Base-by-base conservation (phyloP, 2,329 filamentous ascomycete genomes). In the Fusarium siculi region DNA sequence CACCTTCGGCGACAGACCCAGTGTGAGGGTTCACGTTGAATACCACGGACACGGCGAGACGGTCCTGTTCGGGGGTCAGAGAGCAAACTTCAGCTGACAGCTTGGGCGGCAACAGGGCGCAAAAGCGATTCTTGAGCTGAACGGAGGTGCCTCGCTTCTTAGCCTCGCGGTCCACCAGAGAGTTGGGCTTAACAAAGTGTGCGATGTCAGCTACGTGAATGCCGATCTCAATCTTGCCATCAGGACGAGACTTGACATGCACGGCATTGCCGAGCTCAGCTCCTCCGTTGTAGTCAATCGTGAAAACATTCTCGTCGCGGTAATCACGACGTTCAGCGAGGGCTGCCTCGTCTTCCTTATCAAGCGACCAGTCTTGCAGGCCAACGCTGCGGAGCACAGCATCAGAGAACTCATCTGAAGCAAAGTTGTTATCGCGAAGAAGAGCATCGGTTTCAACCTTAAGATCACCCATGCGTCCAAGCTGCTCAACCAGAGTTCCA, bases 371-470 rank as follows among this genome's bases (percentile, higher is more conserved):
- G 76, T 97, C 93, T 73, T 97, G 94, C 75, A 95, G 92, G 43
- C 94, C 94, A 73, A 98, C 93, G 80, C 94, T 98, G 81, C 96
- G 95, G 73, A 97, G 85, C 54, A 99, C 96, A 63, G 96, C 96
- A 79, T 99, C 96, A 9, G 96, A 97, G 82, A 99, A 99, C 74
- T 98, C 96, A 79, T 99, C 96, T 1, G 95, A 95, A 19, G 93
- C 93, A 80, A 99, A 99, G 86, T 99, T 99, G 89, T 99, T 99
- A 86, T 99, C 96, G 70, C 96, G 93, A 57, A 99, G 90, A 64
- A 99, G 90, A 65, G 96, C 96, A 85, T 99, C 96, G 5, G 96
- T 99, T 85, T 99, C 96, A 65, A 99, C 96, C 85, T 95, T 97
- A 76, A 97, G 88, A 81, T 99, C 95, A 75, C 96, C 96, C 93